Evolutionary conservation across 139 green algal genomes (phyloP).

Genomic region (Micractinium conductrix): DNA sequence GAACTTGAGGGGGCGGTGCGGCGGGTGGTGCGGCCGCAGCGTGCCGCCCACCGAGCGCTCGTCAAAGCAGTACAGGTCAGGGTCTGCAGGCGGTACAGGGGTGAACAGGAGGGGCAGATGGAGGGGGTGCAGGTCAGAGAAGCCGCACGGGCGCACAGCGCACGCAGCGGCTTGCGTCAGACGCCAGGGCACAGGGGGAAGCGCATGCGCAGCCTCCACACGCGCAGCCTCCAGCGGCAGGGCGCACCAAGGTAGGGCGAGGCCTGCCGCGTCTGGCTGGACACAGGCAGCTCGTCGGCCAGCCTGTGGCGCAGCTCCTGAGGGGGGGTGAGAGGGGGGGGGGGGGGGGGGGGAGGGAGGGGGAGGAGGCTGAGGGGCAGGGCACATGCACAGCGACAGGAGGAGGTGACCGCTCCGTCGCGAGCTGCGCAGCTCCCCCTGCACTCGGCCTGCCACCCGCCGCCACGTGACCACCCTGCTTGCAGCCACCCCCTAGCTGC

Average conservation of each 20-base stretch:
- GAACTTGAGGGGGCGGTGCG: slow-evolving; percentile 45
- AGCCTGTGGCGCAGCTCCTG: slow-evolving; percentile 32
- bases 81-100: slow-evolving; percentile 6
- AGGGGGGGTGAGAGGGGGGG: no score
- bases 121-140: background rate
- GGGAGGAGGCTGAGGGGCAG: no score
- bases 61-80: slow-evolving; percentile 29
- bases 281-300: slow-evolving; percentile 25
- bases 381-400: no score
- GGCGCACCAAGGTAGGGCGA: slow-evolving; percentile 40
- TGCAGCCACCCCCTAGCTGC: no score
- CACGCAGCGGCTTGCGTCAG: no score
- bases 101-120: background rate
- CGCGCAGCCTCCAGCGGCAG: no score
- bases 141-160: background rate
- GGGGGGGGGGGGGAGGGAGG: background rate
- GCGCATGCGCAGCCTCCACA: no score
- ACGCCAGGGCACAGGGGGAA: no score
- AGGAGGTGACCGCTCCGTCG: no score
- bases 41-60: slow-evolving; percentile 8
- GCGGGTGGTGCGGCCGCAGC: slow-evolving; percentile 26
- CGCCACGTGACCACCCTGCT: no score
- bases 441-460: no score
- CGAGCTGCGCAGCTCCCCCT: no score
- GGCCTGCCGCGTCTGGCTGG: slow-evolving; percentile 36